Conservation (phyloP, 2,329 filamentous ascomycete species). For the Botrytis hyacinthi region DNA sequence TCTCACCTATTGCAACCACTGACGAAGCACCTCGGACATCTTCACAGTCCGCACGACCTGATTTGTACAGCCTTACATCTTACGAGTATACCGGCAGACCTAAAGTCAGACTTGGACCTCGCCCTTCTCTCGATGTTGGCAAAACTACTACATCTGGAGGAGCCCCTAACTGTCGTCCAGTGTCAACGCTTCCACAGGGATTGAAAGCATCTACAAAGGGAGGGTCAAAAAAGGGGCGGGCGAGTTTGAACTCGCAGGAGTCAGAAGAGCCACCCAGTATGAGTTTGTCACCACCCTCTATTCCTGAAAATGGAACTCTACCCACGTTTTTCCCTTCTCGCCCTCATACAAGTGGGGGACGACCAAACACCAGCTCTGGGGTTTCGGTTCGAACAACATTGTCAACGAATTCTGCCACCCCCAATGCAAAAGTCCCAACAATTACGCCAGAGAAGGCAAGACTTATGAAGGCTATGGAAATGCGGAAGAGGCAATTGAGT, state of each 20-base stretch:
- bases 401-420: conserved; percentile 26
- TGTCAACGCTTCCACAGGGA: conserved; percentile 78
- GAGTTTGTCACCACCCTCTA: conserved; percentile 33
- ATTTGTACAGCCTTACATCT: conserved; percentile 50
- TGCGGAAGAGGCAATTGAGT: conserved; percentile 76
- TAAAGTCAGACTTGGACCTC: conserved; percentile 85
- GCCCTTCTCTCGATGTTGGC: conserved; percentile 70
- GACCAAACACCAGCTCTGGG: conserved; percentile 38
- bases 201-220: conserved; percentile 64
- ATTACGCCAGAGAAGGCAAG: conserved; percentile 88
- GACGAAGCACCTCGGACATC: conserved; percentile 38
- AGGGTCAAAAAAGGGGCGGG: conserved; percentile 52
- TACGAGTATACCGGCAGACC: conserved; percentile 58
- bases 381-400: conserved; percentile 29
- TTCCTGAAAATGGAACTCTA: conserved; percentile 25
- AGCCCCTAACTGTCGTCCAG: conserved; percentile 62
- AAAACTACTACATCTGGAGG: conserved; percentile 58
- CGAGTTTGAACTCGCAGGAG: conserved; percentile 43
- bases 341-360: conserved; percentile 37
- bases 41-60: conserved; percentile 52
- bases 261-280: conserved; percentile 33
- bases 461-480: conserved; percentile 89
- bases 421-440: conserved; percentile 41
- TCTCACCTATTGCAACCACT: conserved; percentile 28
- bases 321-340: conserved; percentile 32